phyloP scores from a whole-genome alignment of 208 protist species.

The Crithidia brevicula region DNA sequence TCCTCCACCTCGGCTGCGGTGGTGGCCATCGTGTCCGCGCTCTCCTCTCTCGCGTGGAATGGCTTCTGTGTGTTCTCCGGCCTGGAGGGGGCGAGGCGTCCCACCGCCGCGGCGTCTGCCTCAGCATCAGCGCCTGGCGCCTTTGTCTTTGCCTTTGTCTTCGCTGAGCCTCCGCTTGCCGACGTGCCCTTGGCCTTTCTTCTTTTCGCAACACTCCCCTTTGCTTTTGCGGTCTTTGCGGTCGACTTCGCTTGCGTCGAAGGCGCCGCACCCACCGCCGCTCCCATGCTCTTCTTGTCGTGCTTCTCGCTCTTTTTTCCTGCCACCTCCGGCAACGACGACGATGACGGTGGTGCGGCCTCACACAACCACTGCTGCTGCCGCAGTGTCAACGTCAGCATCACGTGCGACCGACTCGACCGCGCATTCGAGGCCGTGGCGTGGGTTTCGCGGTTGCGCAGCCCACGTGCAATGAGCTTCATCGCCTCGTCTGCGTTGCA shows the following conservation, averaged over 20 bases:
- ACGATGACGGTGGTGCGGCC: not conserved
- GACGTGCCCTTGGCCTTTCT: not conserved
- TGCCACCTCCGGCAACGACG: not conserved
- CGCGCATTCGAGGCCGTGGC: slow-evolving; percentile 4
- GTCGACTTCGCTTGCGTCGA: not conserved
- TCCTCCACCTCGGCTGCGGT: not conserved
- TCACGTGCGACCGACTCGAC: slow-evolving; percentile 15
- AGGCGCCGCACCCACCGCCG: not conserved
- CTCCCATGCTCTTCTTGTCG: slow-evolving; percentile 3
- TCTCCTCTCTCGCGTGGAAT: not conserved
- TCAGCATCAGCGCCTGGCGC: not conserved
- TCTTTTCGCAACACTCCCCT: not conserved
- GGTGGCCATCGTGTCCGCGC: not conserved
- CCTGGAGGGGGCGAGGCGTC: too few species aligned
- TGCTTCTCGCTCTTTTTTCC: slow-evolving; percentile 2
- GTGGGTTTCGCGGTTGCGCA: slow-evolving; percentile 6
- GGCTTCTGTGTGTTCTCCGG: not conserved
- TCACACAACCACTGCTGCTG: slow-evolving; percentile 16
- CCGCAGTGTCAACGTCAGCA: slow-evolving; percentile 15
- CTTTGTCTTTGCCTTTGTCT: not conserved
- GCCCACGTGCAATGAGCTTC: slow-evolving; percentile 1
- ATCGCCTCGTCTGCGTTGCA: not conserved
- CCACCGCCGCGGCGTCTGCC: too few species aligned
- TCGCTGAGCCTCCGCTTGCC: too few species aligned
- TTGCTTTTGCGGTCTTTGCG: not conserved